Base-by-base conservation (phyloP, 192 early-diverging fungal species). In the Linnemannia elongata region DNA sequence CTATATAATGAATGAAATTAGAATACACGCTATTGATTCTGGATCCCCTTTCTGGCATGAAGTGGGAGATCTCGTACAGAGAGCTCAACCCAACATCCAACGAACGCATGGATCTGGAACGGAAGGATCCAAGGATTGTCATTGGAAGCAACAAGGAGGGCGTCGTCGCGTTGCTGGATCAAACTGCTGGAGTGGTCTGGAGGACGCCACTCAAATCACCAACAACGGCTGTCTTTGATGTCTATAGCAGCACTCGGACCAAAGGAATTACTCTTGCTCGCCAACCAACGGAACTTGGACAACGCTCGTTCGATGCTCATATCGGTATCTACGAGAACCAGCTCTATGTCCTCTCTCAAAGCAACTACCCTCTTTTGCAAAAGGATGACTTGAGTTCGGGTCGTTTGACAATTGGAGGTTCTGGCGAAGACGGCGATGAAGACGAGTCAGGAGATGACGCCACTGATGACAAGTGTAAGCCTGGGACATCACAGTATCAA, bases 41-140 rank as follows among this genome's bases (percentile, higher is more conserved):
- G 17, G 85, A 87, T 72, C 85, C 78, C 20, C 47, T 52, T 4
- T 87, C 85, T 6, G 72, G 72, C 8, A 75, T 81, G 80, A 70
- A 81, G 38, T 87, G 85, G 85, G 85, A 87, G 13, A 78, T 87
- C 20, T 77, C 85, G 0, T 87, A 87, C 54, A 87, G 85, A 27
- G 85, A 87, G 20, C 78, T 74, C 54, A 81, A 81, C 54, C 85
- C 85, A 7, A 27, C 75, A 8, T 30, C 54, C 4, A 66, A 66
- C 30, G 75, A 87, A 13, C 47, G 27, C 17, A 72, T 76, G 2
- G 30, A 27, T 17, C 38, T 75, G 24, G 45, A 69, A 13, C 18
- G 38, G 8, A 15, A 30, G 6, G 85, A 73, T 2, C 66, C 69
- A 1, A 52, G 41, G 44, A 77, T 71, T 9, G 77, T 76, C 76